Evolutionary conservation across 2,329 filamentous ascomycete genomes (phyloP), one percentile per base, ranked within the genome.

Genomic region (Colletotrichum tanaceti): DNA sequence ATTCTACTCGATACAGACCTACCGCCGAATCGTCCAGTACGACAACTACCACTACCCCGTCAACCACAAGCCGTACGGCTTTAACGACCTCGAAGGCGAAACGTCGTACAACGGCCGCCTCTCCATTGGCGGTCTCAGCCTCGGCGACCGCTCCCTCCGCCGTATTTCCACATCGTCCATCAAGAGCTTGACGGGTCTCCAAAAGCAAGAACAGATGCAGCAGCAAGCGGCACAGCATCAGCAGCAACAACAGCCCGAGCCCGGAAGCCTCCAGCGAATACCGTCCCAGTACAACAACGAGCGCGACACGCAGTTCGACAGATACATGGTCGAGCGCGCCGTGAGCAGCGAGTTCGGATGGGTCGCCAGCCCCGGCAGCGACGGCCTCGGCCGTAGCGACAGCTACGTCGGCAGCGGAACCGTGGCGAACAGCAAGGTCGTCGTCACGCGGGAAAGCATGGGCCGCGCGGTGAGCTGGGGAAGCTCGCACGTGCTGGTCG

Each of bases 11-110:
- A 71, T 84, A 59, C 72, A 78, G 57, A 80, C 78, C 35, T 86
- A 86, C 76, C 83, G 82, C 58, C 82, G 84, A 18, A 76, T 86
- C 14, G 76, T 82, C 22, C 74, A 78, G 38, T 84, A 85, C 73
- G 83, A 87, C 72, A 82, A 85, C 71, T 85, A 87, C 71, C 77
- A 82, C 68, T 79, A 84, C 46, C 81, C 85, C 10, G 77, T 80
- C 68, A 85, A 86, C 75, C 77, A 83, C 68, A 86, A 86, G 71
- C 76, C 79, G 18, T 86, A 81, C 72, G 83, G 84, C 49, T 86
- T 81, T 76, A 72, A 72, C 70, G 70, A 73, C 65, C 64, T 73
- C 46, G 70, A 75, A 71, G 72, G 52, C 70, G 69, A 38, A 70
- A 49, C 67, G 1, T 72, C 14, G 32, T 70, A 32, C 49, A 65